Evolutionary conservation across 148 eudicot species (phyloP).

Genomic region (Oxyria digyna): DNA sequence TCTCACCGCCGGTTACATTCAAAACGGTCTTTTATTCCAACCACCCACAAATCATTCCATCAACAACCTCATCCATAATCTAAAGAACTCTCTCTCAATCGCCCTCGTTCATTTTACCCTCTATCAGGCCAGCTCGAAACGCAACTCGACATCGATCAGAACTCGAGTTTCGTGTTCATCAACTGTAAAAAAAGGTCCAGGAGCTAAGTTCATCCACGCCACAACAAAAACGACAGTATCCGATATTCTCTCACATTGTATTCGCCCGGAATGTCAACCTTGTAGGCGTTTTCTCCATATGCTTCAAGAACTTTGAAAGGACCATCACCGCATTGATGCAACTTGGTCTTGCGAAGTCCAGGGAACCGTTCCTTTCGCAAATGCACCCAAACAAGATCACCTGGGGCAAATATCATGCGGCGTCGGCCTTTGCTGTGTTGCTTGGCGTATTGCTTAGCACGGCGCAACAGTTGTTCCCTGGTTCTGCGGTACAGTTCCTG

Average conservation of each 20-base stretch:
- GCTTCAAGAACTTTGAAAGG: too few relatives aligned
- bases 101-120: conserved; percentile 1
- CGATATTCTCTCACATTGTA: neutral
- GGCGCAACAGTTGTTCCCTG: too few relatives aligned
- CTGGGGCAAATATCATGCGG: too few relatives aligned
- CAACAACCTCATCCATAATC: neutral
- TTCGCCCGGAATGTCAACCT: too few relatives aligned
- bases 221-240: neutral
- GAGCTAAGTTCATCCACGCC: conserved; percentile 9
- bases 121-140: neutral
- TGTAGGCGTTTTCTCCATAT: too few relatives aligned
- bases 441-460: too few relatives aligned
- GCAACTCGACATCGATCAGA: neutral
- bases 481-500: too few relatives aligned
- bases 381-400: too few relatives aligned
- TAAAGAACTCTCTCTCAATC: neutral
- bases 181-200: conserved; percentile 1
- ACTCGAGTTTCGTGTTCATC: neutral
- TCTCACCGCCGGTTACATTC: conserved; percentile 21
- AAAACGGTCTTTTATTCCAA: conserved; percentile 28
- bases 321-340: too few relatives aligned
- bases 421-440: too few relatives aligned
- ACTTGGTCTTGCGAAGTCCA: too few relatives aligned
- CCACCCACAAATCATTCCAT: neutral
- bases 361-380: too few relatives aligned